Conservation (phyloP, 306 rosid genomes). For the Medicago arabica region DNA sequence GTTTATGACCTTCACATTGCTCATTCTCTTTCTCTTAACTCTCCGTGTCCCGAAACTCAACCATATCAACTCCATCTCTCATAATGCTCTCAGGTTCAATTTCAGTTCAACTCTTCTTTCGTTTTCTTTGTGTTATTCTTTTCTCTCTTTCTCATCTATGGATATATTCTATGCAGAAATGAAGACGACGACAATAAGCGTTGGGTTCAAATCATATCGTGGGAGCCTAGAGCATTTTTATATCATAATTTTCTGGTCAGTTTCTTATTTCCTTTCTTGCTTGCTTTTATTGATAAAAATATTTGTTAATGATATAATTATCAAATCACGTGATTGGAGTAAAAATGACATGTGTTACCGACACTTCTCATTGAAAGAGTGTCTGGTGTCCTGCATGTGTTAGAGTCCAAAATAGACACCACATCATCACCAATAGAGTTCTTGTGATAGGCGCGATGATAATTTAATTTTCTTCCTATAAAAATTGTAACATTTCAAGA, state of each 20-base stretch:
- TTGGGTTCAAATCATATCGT: constrained; percentile 85
- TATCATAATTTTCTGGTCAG: constrained; percentile 93
- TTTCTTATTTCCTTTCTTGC: not conserved
- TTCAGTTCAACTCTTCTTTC: not conserved
- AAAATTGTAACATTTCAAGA: too few relatives aligned
- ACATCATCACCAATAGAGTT: too few relatives aligned
- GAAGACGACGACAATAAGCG: constrained; percentile 36
- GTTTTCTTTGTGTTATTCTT: not conserved
- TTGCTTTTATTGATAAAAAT: too few relatives aligned
- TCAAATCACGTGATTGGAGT: too few relatives aligned
- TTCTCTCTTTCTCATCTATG: not conserved
- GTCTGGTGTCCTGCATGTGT: too few relatives aligned
- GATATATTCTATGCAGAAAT: constrained; percentile 40
- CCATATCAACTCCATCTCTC: constrained; percentile 70
- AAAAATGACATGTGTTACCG: too few relatives aligned
- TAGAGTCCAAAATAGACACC: too few relatives aligned
- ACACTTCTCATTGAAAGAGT: too few relatives aligned
- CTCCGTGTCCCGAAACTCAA: constrained; percentile 70
- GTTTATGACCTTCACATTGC: constrained; percentile 64
- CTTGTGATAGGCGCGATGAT: too few relatives aligned
- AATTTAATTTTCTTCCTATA: too few relatives aligned
- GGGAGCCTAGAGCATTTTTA: constrained; percentile 94
- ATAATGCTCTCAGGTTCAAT: constrained; percentile 44
- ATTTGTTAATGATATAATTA: too few relatives aligned
- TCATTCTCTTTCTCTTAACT: constrained; percentile 72